These are phyloP conservation scores for Wickerhamiella cacticola DNA, from an alignment of 805 yeast species.

Conservation along the genomic window DNA sequence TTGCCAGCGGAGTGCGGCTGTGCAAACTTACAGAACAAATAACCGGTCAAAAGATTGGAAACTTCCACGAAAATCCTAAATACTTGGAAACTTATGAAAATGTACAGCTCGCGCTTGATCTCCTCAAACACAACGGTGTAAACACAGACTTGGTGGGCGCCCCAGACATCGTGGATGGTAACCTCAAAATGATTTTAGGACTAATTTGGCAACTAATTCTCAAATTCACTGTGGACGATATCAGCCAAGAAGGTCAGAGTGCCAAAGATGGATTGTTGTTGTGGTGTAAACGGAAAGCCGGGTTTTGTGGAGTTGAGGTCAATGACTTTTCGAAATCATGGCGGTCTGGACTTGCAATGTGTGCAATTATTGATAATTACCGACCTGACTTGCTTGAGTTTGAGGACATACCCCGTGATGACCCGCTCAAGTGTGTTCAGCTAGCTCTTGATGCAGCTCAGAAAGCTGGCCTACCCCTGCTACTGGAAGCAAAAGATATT, in stretches of 20 bases:
- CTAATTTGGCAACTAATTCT: constrained; percentile 56
- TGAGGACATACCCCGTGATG: constrained; percentile 23
- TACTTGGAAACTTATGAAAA: constrained; percentile 32
- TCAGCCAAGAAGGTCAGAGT: constrained; percentile 30
- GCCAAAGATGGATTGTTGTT: constrained; percentile 36
- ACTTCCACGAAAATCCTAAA: constrained; percentile 24
- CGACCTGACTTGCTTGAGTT: constrained; percentile 34
- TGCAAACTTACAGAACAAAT: constrained; percentile 31
- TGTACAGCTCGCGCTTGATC: constrained; percentile 30
- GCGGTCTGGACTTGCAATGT: constrained; percentile 41
- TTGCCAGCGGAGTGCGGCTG: constrained; percentile 29
- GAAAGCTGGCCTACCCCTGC: constrained; percentile 38
- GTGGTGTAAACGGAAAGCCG: constrained; percentile 44
- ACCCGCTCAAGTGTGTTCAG: constrained; percentile 29
- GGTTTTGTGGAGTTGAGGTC: constrained; percentile 32
- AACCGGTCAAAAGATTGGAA: constrained; percentile 29
- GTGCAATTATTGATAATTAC: constrained; percentile 35
- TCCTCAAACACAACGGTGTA: constrained; percentile 29
- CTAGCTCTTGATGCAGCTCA: constrained; percentile 36
- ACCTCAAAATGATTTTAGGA: constrained; percentile 82
- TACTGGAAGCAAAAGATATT: constrained; percentile 47
- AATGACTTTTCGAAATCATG: constrained; percentile 45
- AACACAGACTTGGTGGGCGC: constrained; percentile 36
- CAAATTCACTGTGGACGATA: constrained; percentile 31
- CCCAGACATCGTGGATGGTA: constrained; percentile 89